Percentiles rank a stretch among this genome's conserved stretches.
These are phyloP conservation scores for Venturia asperata DNA, from an alignment of 2,329 filamentous ascomycete species.

Conservation along the genomic window DNA sequence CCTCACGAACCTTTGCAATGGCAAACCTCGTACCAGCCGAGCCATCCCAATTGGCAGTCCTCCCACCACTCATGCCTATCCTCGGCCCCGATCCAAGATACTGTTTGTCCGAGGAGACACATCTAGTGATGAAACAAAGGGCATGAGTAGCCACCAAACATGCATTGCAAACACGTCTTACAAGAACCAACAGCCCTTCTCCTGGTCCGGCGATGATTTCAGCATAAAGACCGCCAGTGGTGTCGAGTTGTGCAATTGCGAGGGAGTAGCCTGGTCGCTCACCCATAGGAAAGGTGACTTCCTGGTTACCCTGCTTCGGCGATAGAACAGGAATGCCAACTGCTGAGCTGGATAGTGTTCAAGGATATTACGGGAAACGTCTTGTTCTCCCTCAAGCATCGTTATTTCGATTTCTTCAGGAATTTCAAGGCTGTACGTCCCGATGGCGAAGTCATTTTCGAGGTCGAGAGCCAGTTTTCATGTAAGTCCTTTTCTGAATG, in stretches of 20 bases:
- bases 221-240: constrained; percentile 52
- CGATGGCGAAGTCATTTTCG: constrained; percentile 42
- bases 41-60: constrained; percentile 21
- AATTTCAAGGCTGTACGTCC: constrained; percentile 47
- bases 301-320: background rate
- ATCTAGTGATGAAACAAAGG: constrained; percentile 29
- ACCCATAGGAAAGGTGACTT: constrained; percentile 47
- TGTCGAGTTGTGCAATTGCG: constrained; percentile 48
- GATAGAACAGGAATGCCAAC: background rate
- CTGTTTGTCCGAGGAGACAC: constrained; percentile 40
- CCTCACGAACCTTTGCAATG: background rate
- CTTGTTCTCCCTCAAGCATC: constrained; percentile 53
- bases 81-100: constrained; percentile 28
- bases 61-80: constrained; percentile 26
- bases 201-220: constrained; percentile 57
- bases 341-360: constrained; percentile 27
- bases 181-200: constrained; percentile 52
- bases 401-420: constrained; percentile 45
- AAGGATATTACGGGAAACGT: constrained; percentile 47
- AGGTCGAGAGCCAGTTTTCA: constrained; percentile 39
- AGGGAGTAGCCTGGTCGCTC: constrained; percentile 49
- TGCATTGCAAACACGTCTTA: no score
- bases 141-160: background rate
- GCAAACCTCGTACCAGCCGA: background rate
- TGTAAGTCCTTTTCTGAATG: background rate